phyloP scores from a whole-genome alignment of 2,329 filamentous ascomycete genomes.

The Cercospora sp. region DNA sequence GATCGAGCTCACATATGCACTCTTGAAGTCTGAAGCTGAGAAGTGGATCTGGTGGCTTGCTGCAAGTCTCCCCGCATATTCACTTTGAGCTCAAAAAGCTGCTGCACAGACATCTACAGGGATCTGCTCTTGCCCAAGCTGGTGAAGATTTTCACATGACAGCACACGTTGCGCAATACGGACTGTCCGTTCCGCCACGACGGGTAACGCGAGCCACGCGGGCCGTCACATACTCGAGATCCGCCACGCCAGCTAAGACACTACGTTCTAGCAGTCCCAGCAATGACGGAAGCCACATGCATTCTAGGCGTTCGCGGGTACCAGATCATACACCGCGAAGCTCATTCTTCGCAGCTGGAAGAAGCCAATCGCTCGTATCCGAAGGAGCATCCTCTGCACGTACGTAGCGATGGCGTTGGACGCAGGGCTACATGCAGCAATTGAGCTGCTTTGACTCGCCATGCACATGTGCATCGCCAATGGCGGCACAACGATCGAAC shows the following conservation, averaged over 20 bases:
- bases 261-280: neutral
- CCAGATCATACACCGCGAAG: neutral
- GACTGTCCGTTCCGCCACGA: neutral
- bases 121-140: slow-evolving; percentile 8
- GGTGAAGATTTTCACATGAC: slow-evolving; percentile 2
- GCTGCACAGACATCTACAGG: slow-evolving; percentile 1
- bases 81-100: slow-evolving; percentile 7
- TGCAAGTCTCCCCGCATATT: slow-evolving; percentile 10
- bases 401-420: neutral
- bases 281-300: neutral
- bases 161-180: neutral
- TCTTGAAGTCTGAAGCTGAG: slow-evolving; percentile 8
- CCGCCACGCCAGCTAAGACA: neutral
- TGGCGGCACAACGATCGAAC: neutral
- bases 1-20: slow-evolving; percentile 8
- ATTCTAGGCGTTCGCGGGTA: neutral
- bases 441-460: slow-evolving; percentile 1
- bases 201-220: slow-evolving; percentile 7
- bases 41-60: slow-evolving; percentile 12
- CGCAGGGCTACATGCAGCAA: neutral
- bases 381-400: neutral
- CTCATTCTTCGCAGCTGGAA: slow-evolving; percentile 1
- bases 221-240: neutral
- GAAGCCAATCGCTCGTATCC: neutral
- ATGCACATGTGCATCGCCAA: neutral